phyloP scores from a whole-genome alignment of 306 rosid species.

The Inga laurina region DNA sequence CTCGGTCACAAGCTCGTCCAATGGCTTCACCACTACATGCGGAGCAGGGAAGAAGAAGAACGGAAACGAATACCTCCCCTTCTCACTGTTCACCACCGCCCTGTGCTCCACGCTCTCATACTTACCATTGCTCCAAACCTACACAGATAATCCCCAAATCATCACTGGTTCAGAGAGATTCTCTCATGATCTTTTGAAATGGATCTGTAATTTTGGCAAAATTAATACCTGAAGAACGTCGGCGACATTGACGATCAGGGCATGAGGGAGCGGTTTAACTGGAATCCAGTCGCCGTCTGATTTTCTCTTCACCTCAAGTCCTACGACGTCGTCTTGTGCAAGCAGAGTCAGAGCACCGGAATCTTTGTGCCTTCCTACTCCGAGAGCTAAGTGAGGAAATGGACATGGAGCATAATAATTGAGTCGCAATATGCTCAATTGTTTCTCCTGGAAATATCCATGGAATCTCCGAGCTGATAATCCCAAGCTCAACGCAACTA shows the following conservation, averaged over 20 bases:
- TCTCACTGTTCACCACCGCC: slow-evolving; percentile 53
- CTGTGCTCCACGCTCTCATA: slow-evolving; percentile 77
- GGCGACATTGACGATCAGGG: slow-evolving; percentile 60
- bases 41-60: slow-evolving; percentile 62
- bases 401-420: slow-evolving; percentile 75
- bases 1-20: slow-evolving; percentile 51
- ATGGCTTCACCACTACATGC: slow-evolving; percentile 44
- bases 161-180: not conserved
- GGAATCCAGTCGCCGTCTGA: slow-evolving; percentile 62
- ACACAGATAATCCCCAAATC: not conserved
- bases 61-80: slow-evolving; percentile 54
- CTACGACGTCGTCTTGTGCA: slow-evolving; percentile 67
- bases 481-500: slow-evolving; percentile 62
- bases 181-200: not conserved
- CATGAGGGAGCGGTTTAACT: slow-evolving; percentile 63
- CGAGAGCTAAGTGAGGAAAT: slow-evolving; percentile 53
- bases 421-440: slow-evolving; percentile 44
- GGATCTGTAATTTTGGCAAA: too few relatives aligned
- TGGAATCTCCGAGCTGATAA: slow-evolving; percentile 47
- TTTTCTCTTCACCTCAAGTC: slow-evolving; percentile 62
- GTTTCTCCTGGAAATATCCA: slow-evolving; percentile 54
- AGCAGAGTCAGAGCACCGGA: slow-evolving; percentile 55
- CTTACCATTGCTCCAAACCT: slow-evolving; percentile 81
- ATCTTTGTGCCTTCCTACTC: slow-evolving; percentile 70
- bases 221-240: slow-evolving; percentile 58